Evolutionary conservation across 2,329 filamentous ascomycete genomes (phyloP).

Genomic region (Trichoderma gracile): DNA sequence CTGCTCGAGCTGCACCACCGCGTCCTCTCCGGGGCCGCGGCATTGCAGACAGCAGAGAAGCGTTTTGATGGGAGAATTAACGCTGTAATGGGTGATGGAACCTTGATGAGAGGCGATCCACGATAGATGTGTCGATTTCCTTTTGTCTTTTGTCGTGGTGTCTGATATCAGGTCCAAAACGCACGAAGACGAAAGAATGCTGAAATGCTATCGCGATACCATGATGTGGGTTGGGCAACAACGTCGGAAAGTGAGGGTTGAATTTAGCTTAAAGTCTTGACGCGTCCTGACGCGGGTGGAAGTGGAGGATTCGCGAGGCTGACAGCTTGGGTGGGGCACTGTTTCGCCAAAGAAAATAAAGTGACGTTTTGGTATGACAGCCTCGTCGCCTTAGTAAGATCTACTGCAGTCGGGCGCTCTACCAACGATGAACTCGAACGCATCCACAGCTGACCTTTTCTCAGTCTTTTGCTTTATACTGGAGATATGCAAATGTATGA

Average conservation of each 20-base stretch:
- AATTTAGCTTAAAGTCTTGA: conserved; percentile 30
- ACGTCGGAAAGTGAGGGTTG: conserved; percentile 17
- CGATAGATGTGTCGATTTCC: neutral
- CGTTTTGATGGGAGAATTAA: neutral
- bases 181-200: neutral
- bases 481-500: neutral
- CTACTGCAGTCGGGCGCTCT: no score
- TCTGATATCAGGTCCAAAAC: neutral
- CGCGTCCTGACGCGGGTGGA: conserved; percentile 36
- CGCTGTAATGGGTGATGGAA: neutral
- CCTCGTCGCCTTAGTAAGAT: conserved; percentile 25
- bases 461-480: neutral
- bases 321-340: conserved; percentile 1
- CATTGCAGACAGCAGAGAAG: conserved; percentile 29
- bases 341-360: neutral
- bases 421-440: neutral
- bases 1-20: conserved; percentile 32
- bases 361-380: conserved; percentile 7
- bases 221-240: conserved; percentile 16
- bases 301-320: conserved; percentile 24
- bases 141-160: neutral
- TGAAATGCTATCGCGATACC: neutral
- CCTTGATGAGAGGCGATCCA: neutral
- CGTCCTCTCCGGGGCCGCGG: conserved; percentile 37
- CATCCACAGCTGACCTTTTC: neutral